phyloP scores from a whole-genome alignment of 768 basidiomycete species.

The Boletus vermiculosoides region DNA sequence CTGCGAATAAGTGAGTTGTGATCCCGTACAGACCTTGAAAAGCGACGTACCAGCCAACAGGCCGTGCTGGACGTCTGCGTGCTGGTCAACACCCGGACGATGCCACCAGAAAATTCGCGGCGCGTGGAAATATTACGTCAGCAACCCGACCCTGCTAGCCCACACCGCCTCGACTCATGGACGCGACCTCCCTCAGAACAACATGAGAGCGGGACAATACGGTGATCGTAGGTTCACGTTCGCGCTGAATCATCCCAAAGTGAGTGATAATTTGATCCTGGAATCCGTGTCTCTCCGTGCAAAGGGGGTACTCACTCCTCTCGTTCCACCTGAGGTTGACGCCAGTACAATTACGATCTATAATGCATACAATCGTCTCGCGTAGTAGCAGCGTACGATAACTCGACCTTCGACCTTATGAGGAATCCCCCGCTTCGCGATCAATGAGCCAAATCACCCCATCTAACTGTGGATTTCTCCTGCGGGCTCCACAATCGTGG shows the following conservation, averaged over 20 bases:
- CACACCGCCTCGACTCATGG: not conserved
- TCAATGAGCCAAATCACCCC: no score
- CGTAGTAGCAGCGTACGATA: not conserved
- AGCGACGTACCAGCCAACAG: constrained; percentile 29
- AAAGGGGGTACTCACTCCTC: not conserved
- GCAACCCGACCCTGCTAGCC: constrained; percentile 11
- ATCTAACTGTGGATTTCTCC: not conserved
- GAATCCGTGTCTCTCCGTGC: not conserved
- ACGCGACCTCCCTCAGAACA: not conserved
- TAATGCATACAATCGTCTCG: not conserved
- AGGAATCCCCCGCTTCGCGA: not conserved
- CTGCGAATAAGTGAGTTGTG: not conserved
- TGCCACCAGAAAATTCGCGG: constrained; percentile 30
- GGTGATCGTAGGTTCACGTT: not conserved
- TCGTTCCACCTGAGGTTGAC: not conserved
- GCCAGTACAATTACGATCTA: not conserved
- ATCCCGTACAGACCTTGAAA: not conserved
- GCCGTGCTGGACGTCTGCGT: constrained; percentile 33
- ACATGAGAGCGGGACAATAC: not conserved
- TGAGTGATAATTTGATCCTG: not conserved
- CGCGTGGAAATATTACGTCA: constrained; percentile 36
- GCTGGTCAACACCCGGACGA: constrained; percentile 25
- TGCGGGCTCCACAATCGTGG: not conserved
- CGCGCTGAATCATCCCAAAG: not conserved
- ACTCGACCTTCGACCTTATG: not conserved